phyloP scores from a whole-genome alignment of 1,139 yeast species.

The Geotrichum australiense region DNA sequence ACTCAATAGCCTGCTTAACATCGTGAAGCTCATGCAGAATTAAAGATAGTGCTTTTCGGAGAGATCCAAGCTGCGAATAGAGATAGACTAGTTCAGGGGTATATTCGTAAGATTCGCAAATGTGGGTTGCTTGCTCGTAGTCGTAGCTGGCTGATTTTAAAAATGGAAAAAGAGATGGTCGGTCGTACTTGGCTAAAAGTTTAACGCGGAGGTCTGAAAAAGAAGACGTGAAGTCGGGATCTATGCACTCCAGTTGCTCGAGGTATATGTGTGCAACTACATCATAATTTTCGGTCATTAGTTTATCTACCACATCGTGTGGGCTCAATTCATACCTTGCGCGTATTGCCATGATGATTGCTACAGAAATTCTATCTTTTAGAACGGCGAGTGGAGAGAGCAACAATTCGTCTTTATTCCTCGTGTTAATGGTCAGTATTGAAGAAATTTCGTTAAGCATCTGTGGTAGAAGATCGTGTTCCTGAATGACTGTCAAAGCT shows the following conservation, averaged over 20 bases:
- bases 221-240: constrained; percentile 45
- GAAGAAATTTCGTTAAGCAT: constrained; percentile 46
- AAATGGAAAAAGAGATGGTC: constrained; percentile 48
- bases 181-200: constrained; percentile 56
- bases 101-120: constrained; percentile 50
- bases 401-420: constrained; percentile 32
- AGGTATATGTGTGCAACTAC: constrained; percentile 54
- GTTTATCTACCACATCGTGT: constrained; percentile 40
- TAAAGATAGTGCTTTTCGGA: constrained; percentile 62
- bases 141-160: constrained; percentile 47
- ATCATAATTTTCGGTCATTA: constrained; percentile 36
- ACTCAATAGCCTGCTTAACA: constrained; percentile 71
- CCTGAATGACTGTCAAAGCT: constrained; percentile 50
- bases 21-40: constrained; percentile 72
- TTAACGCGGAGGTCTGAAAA: constrained; percentile 61
- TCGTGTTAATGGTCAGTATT: constrained; percentile 44
- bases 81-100: constrained; percentile 72
- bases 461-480: constrained; percentile 52
- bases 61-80: constrained; percentile 76
- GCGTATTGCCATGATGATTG: constrained; percentile 52
- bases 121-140: constrained; percentile 55
- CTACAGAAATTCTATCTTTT: constrained; percentile 37
- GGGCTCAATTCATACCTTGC: constrained; percentile 61
- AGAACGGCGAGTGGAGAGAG: constrained; percentile 42
- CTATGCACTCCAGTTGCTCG: constrained; percentile 48